Conservation (phyloP, 2,329 filamentous ascomycete genomes). For the Phoma sp. region DNA sequence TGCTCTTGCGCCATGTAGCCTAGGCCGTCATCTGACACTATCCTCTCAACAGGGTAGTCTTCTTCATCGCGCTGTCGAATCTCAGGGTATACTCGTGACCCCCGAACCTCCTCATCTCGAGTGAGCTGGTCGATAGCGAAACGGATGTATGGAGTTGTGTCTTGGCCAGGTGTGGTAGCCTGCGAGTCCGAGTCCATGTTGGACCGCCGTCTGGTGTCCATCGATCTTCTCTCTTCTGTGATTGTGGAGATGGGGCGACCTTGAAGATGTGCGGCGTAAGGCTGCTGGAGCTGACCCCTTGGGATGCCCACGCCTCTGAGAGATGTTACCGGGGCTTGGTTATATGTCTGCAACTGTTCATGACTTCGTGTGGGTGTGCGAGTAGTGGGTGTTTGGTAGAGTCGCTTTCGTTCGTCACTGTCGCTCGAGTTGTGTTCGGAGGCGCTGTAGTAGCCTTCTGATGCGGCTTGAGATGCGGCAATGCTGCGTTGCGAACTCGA, state of each 20-base stretch:
- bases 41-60: conserved; percentile 59
- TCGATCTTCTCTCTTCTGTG: conserved; percentile 39
- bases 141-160: conserved; percentile 86
- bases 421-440: conserved; percentile 49
- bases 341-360: conserved; percentile 43
- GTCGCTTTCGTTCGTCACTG: conserved; percentile 40
- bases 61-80: conserved; percentile 32
- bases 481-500: conserved; percentile 55
- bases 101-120: conserved; percentile 69
- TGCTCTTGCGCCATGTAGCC: conserved; percentile 47
- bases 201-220: conserved; percentile 26
- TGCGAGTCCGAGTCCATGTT: conserved; percentile 45
- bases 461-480: conserved; percentile 56
- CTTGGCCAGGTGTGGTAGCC: conserved; percentile 67
- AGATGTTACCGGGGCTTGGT: conserved; percentile 40
- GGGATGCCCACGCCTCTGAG: conserved; percentile 42
- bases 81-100: conserved; percentile 57
- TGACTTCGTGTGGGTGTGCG: conserved; percentile 46
- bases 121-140: conserved; percentile 91
- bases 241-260: conserved; percentile 42
- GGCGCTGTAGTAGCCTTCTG: conserved; percentile 59
- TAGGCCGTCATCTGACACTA: conserved; percentile 52
- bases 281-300: conserved; percentile 32
- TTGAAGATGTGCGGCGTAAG: conserved; percentile 21
- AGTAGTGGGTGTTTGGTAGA: conserved; percentile 46